Evolutionary conservation across 2,329 filamentous ascomycete species (phyloP).

Genomic region (Fusarium sp.): DNA sequence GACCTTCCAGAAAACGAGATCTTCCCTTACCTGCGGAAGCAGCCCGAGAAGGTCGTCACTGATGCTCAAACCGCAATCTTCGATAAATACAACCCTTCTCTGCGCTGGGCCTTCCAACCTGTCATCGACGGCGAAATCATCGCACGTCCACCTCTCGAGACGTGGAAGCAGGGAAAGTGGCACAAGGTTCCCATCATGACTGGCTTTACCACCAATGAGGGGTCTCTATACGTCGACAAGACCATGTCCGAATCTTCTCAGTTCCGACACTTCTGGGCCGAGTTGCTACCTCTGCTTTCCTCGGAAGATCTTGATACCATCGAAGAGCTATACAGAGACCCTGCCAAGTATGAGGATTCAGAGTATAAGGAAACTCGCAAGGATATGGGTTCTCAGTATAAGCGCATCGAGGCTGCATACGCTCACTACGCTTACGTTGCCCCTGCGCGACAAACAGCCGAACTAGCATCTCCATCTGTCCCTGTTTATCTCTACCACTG

Average conservation of each 20-base stretch:
- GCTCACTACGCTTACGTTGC: slow-evolving; percentile 68
- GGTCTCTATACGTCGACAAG: slow-evolving; percentile 72
- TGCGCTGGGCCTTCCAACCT: slow-evolving; percentile 75
- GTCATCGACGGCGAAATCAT: slow-evolving; percentile 74
- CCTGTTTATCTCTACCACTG: slow-evolving; percentile 52
- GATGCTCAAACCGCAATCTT: slow-evolving; percentile 61
- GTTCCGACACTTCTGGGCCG: slow-evolving; percentile 71
- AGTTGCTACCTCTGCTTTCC: slow-evolving; percentile 69
- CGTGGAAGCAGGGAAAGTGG: slow-evolving; percentile 60
- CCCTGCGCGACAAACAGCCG: slow-evolving; percentile 64
- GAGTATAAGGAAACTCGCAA: slow-evolving; percentile 56
- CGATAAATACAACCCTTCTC: slow-evolving; percentile 58
- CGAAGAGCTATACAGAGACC: slow-evolving; percentile 72
- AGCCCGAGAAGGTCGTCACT: slow-evolving; percentile 47
- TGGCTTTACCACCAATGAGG: slow-evolving; percentile 78
- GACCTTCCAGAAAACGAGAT: slow-evolving; percentile 50
- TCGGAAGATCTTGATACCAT: slow-evolving; percentile 66
- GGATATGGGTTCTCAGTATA: slow-evolving; percentile 64
- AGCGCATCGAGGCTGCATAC: slow-evolving; percentile 67
- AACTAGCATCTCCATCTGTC: slow-evolving; percentile 30
- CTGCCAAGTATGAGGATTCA: slow-evolving; percentile 48
- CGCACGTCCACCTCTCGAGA: slow-evolving; percentile 67
- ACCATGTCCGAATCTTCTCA: slow-evolving; percentile 61
- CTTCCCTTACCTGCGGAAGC: slow-evolving; percentile 62
- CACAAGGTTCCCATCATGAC: slow-evolving; percentile 66